Conservation (phyloP, 768 basidiomycete genomes). For the Cystofilobasidium bisporidii region DNA sequence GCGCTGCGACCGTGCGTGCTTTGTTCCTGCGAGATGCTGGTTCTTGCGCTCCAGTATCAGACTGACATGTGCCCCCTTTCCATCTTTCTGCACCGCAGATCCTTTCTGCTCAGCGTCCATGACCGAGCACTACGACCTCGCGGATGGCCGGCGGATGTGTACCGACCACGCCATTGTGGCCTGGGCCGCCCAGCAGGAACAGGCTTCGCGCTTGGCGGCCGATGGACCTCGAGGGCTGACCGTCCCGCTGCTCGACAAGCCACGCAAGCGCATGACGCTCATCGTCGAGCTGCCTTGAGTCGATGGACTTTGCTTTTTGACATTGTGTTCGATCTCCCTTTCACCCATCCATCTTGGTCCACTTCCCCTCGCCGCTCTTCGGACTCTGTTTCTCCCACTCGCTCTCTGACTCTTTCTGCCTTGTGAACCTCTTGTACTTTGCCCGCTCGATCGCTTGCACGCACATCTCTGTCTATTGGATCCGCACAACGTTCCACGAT, state of each 20-base stretch:
- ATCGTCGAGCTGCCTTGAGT: constrained; percentile 8
- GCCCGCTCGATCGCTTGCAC: no score
- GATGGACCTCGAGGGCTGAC: neutral
- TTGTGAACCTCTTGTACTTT: no score
- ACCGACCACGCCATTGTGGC: neutral
- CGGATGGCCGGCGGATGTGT: neutral
- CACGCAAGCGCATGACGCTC: constrained; percentile 18
- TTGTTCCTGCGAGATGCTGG: neutral
- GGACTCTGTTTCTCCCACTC: no score
- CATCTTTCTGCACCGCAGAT: neutral
- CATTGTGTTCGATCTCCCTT: no score
- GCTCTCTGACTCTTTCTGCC: no score
- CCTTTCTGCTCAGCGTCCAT: neutral
- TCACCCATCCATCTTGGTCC: no score
- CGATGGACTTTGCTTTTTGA: no score
- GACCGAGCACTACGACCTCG: constrained; percentile 18
- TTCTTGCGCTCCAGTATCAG: neutral
- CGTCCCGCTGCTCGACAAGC: neutral
- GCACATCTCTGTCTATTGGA: no score
- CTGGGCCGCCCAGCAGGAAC: constrained; percentile 4
- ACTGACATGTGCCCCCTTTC: neutral
- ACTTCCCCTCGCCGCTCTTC: no score
- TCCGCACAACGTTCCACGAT: no score
- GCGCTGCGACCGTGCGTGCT: constrained; percentile 15
- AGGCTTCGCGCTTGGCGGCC: neutral